Conservation (phyloP, 805 yeast genomes). For the Metschnikowia lochheadii region DNA sequence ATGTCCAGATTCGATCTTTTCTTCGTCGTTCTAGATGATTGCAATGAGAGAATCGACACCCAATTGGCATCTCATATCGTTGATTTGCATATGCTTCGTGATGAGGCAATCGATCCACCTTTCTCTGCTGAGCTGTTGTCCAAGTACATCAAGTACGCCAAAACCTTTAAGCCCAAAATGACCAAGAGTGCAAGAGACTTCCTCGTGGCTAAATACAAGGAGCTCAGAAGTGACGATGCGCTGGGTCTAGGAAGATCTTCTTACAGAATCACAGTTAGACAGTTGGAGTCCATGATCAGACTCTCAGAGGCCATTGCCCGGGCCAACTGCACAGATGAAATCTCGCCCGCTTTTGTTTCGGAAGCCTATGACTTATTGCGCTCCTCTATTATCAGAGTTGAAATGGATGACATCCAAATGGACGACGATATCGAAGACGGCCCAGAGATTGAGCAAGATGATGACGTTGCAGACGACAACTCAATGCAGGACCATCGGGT, state of each 20-base stretch:
- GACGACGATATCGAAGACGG: conserved; percentile 54
- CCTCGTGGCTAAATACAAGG: conserved; percentile 76
- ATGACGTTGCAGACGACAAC: conserved; percentile 10
- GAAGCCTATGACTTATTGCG: conserved; percentile 89
- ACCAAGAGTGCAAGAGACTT: conserved; percentile 74
- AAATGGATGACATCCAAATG: conserved; percentile 85
- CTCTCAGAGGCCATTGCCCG: conserved; percentile 94
- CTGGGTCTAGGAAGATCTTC: conserved; percentile 83
- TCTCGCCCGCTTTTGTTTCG: conserved; percentile 79
- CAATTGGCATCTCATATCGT: conserved; percentile 91
- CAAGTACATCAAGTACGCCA: conserved; percentile 86
- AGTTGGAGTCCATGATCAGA: conserved; percentile 89
- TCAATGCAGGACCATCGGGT: conserved; percentile 12
- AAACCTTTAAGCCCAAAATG: conserved; percentile 88
- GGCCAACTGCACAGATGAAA: conserved; percentile 89
- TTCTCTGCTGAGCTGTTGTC: conserved; percentile 83
- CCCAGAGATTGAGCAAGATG: conserved; percentile 16
- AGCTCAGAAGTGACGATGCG: conserved; percentile 83
- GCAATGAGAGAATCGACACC: conserved; percentile 86
- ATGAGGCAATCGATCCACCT: conserved; percentile 86
- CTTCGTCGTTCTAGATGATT: conserved; percentile 90
- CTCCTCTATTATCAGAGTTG: conserved; percentile 90
- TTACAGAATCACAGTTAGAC: conserved; percentile 95
- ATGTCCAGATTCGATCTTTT: conserved; percentile 97
- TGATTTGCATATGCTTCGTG: conserved; percentile 84